Percentiles rank a stretch among this genome's conserved stretches.
phyloP scores from a whole-genome alignment of 306 rosid species.

The Malus sieversii region DNA sequence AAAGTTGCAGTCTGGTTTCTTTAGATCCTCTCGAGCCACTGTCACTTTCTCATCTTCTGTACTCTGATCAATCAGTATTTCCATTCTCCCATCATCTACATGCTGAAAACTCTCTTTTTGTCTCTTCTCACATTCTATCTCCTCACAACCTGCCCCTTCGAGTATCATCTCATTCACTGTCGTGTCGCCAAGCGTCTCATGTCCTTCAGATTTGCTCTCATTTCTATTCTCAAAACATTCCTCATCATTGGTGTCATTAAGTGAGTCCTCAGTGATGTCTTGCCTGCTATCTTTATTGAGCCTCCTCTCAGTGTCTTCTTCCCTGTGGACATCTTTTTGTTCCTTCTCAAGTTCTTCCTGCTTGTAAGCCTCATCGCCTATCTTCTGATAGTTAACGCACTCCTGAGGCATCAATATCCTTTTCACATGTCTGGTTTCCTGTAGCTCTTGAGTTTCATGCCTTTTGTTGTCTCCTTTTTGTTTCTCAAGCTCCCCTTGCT shows the following conservation, averaged over 20 bases:
- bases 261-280: constrained; percentile 16
- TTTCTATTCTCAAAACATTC: constrained; percentile 32
- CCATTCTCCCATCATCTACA: constrained; percentile 16
- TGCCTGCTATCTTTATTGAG: constrained; percentile 25
- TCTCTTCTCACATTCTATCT: constrained; percentile 33
- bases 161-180: constrained; percentile 30
- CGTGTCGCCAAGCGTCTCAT: constrained; percentile 25
- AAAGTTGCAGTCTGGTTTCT: constrained; percentile 20
- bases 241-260: constrained; percentile 22
- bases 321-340: constrained; percentile 18
- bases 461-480: constrained; percentile 14
- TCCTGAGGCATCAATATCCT: constrained; percentile 19
- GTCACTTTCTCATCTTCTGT: constrained; percentile 20
- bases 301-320: constrained; percentile 26
- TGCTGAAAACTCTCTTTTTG: constrained; percentile 18
- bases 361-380: constrained; percentile 20
- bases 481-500: constrained; percentile 19
- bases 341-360: constrained; percentile 35
- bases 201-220: constrained; percentile 27
- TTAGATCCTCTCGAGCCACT: constrained; percentile 26
- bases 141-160: constrained; percentile 23
- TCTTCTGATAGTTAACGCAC: constrained; percentile 27
- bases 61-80: constrained; percentile 10
- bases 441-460: constrained; percentile 19
- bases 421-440: constrained; percentile 22